Evolutionary conservation across 495 filamentous ascomycete species (phyloP), one percentile per base, ranked within the genome.

Genomic region (Penicillium coprophilum): DNA sequence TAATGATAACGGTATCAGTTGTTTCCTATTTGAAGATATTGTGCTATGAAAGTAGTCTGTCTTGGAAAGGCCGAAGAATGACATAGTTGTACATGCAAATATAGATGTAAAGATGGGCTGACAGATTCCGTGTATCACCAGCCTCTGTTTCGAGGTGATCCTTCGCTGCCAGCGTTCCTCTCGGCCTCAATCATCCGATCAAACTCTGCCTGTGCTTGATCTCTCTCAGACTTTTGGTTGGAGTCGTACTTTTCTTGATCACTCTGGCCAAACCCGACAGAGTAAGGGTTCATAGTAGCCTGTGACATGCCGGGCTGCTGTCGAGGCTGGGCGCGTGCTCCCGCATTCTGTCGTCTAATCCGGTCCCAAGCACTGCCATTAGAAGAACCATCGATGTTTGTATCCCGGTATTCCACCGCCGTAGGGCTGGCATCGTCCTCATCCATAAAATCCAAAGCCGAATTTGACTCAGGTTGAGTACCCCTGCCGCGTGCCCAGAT

Each of bases 391-490:
- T 63, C 41, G n/a, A 50, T 50, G 23, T 58, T 63, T 27, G 50
- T 59, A 27, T 51, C 43, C 10, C 69, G 58, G 54, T 76, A 71
- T 36, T 75, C 76, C 3, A 65, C 58, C 8, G 71, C 74, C 0
- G 69, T 71, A 21, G 76, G 74, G 47, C 74, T 77, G 2, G 74
- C 73, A 38, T 75, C 72, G 20, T 77, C 72, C n/a, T 66, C 61
- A 15, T 58, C 59, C 52, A 77, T 70, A 63, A 71, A 71, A 60
- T 68, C 59, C 1, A 56, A 34, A 6, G n/a, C 41, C 0, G 51
- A 56, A 17, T 40, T 38, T 7, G 23, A 4, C 19, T 59, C 64
- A 39, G 45, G 36, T 24, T 32, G 30, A 28, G 46, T 17, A 12
- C 40, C 36, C 13, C 49, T 49, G 6, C 28, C 27, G n/a, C 48